phyloP scores from a whole-genome alignment of 2,329 filamentous ascomycete species.

The Stromatinia cepivora region DNA sequence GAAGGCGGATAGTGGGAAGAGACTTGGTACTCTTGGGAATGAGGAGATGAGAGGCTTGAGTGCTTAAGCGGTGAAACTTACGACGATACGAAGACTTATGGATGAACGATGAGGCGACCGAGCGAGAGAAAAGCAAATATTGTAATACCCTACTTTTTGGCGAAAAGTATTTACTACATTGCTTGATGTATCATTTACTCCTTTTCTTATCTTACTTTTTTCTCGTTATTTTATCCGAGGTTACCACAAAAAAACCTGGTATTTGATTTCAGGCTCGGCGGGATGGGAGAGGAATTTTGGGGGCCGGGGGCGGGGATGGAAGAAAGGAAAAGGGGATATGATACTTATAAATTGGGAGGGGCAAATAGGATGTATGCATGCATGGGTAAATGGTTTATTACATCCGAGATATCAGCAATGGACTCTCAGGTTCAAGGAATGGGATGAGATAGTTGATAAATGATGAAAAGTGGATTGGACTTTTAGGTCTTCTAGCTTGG shows the following conservation, averaged over 20 bases:
- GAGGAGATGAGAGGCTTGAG: slow-evolving; percentile 39
- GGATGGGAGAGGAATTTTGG: not conserved
- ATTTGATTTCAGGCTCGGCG: not conserved
- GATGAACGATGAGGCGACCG: not conserved
- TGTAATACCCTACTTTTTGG: not conserved
- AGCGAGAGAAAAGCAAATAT: not conserved
- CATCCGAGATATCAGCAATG: not conserved
- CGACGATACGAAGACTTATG: slow-evolving; percentile 6
- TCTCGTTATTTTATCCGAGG: not conserved
- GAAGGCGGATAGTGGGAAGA: not conserved
- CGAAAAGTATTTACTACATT: not conserved
- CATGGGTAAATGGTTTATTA: not conserved
- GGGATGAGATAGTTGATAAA: not conserved
- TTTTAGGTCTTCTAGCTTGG: not conserved
- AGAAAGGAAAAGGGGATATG: not conserved
- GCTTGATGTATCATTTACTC: not conserved
- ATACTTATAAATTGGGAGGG: too few species aligned
- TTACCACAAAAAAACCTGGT: not conserved
- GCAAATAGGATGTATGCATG: too few species aligned
- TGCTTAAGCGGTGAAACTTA: not conserved
- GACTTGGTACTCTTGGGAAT: slow-evolving; percentile 42
- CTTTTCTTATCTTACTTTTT: not conserved
- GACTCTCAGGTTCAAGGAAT: not conserved
- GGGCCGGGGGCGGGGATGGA: not conserved
- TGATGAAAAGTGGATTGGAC: not conserved